Evolutionary conservation across 2,329 filamentous ascomycete species (phyloP).

Genomic region (Verticillium dahliae): DNA sequence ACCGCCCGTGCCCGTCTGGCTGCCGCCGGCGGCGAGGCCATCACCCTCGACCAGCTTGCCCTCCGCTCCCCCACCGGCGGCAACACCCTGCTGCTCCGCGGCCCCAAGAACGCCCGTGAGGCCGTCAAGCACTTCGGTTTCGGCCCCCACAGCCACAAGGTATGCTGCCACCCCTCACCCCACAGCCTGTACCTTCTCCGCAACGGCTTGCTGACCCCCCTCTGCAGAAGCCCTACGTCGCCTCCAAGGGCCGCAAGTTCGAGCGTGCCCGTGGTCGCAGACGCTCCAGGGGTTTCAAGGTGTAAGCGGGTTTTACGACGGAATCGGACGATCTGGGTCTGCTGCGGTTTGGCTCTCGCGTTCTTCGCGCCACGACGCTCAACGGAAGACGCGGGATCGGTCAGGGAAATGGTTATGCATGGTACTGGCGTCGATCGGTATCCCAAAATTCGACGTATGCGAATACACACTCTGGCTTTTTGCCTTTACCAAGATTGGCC

Average conservation of each 20-base stretch:
- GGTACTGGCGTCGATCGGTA: slow-evolving; percentile 41
- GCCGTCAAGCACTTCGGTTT: slow-evolving; percentile 99
- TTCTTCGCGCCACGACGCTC: background rate
- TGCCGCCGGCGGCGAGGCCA: slow-evolving; percentile 87
- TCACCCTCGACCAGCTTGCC: slow-evolving; percentile 96
- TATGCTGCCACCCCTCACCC: slow-evolving; percentile 29
- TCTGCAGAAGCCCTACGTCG: slow-evolving; percentile 82
- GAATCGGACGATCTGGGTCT: background rate
- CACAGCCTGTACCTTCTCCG: background rate
- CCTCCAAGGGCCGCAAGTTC: slow-evolving; percentile 99
- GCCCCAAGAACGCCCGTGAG: slow-evolving; percentile 97
- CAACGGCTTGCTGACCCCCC: slow-evolving; percentile 22
- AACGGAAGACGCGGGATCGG: background rate
- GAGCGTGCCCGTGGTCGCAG: slow-evolving; percentile 98
- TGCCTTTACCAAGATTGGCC: background rate
- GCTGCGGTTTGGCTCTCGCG: background rate
- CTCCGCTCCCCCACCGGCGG: slow-evolving; percentile 89
- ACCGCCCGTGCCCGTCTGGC: slow-evolving; percentile 90
- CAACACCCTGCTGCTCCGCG: slow-evolving; percentile 95
- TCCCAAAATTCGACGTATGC: slow-evolving; percentile 19
- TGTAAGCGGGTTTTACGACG: slow-evolving; percentile 56
- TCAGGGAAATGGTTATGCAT: slow-evolving; percentile 20
- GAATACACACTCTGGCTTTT: background rate
- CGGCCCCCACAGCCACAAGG: slow-evolving; percentile 96
- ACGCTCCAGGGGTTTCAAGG: slow-evolving; percentile 99